Evolutionary conservation across 2,329 filamentous ascomycete genomes (phyloP).

Genomic region (Fusarium succisae): DNA sequence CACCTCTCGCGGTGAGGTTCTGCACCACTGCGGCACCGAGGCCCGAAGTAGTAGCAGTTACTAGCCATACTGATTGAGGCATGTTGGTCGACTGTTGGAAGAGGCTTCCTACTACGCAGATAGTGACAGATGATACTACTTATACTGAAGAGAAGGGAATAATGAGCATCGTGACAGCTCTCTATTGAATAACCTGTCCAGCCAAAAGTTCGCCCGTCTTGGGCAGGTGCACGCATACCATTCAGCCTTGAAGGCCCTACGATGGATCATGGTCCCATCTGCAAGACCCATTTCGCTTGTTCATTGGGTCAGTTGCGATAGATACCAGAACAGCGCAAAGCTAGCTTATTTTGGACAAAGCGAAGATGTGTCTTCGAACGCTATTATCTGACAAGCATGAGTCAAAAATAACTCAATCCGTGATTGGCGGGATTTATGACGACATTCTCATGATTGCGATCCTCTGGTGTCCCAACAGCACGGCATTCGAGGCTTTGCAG

Average conservation of each 20-base stretch:
- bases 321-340: background rate
- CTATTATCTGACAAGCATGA: constrained; percentile 4
- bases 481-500: background rate
- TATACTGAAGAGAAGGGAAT: background rate
- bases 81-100: background rate
- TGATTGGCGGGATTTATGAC: background rate
- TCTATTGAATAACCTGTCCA: accelerated
- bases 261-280: background rate
- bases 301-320: background rate
- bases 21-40: constrained; percentile 11
- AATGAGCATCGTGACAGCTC: background rate
- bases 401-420: background rate
- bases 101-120: accelerated
- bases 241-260: background rate
- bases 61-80: constrained; percentile 2
- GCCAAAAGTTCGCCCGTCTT: background rate
- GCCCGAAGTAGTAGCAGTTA: constrained; percentile 8
- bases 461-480: background rate
- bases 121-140: background rate
- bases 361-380: background rate
- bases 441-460: background rate
- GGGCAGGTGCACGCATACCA: background rate
- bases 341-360: background rate
- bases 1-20: background rate
- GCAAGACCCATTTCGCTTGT: background rate